Percentiles rank a stretch among this genome's conserved stretches.
Evolutionary conservation across 805 yeast genomes (phyloP).

Genomic region (Teunomyces cretensis): DNA sequence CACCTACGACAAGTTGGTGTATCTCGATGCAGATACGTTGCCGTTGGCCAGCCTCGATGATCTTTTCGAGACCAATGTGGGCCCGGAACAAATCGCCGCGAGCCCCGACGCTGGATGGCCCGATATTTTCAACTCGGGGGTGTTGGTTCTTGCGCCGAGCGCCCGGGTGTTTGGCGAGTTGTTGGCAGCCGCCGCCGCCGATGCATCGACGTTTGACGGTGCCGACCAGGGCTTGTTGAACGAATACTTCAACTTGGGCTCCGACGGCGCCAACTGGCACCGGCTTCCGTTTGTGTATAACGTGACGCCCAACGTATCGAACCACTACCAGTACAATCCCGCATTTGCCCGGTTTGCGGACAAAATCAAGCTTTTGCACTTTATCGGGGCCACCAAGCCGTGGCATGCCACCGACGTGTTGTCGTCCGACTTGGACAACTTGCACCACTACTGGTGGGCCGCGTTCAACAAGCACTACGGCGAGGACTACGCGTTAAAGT

Average conservation of each 20-base stretch:
- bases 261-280: slow-evolving; percentile 27
- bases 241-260: slow-evolving; percentile 27
- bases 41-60: slow-evolving; percentile 22
- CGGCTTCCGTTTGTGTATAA: slow-evolving; percentile 33
- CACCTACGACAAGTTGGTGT: slow-evolving; percentile 21
- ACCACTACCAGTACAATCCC: slow-evolving; percentile 34
- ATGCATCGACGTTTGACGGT: slow-evolving; percentile 30
- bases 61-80: slow-evolving; percentile 18
- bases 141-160: slow-evolving; percentile 24
- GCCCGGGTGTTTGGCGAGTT: slow-evolving; percentile 16
- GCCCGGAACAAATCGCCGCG: slow-evolving; percentile 17
- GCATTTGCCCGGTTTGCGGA: slow-evolving; percentile 30
- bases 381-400: slow-evolving; percentile 33
- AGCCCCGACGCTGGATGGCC: slow-evolving; percentile 36
- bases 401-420: slow-evolving; percentile 23
- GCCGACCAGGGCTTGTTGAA: slow-evolving; percentile 40
- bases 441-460: slow-evolving; percentile 31
- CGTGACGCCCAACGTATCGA: slow-evolving; percentile 30
- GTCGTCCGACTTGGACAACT: slow-evolving; percentile 17
- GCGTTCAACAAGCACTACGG: slow-evolving; percentile 22
- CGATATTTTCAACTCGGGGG: slow-evolving; percentile 31
- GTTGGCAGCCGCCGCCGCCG: slow-evolving; percentile 10
- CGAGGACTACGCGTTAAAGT: slow-evolving; percentile 15
- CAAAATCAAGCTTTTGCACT: slow-evolving; percentile 31
- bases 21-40: slow-evolving; percentile 29